Evolutionary conservation across 1,139 yeast genomes (phyloP).

Genomic region (Pichia cactophila): DNA sequence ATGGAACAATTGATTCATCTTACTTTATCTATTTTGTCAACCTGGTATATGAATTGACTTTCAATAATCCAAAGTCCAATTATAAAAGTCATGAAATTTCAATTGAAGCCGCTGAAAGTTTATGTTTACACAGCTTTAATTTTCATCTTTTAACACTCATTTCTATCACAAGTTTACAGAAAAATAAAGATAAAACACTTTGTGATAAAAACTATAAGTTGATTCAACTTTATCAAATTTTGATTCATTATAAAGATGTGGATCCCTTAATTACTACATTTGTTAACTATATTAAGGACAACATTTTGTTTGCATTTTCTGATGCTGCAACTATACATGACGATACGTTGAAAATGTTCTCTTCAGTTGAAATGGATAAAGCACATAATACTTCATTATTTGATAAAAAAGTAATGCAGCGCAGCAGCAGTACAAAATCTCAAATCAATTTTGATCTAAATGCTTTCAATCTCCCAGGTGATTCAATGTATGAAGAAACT

Average conservation of each 20-base stretch:
- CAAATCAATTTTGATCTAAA: conserved; percentile 21
- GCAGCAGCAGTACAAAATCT: background rate
- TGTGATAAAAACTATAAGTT: conserved; percentile 15
- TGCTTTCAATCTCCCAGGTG: conserved; percentile 22
- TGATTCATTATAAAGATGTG: conserved; percentile 17
- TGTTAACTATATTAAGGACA: conserved; percentile 18
- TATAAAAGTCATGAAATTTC: conserved; percentile 15
- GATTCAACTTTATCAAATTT: conserved; percentile 20
- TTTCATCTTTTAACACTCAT: conserved; percentile 24
- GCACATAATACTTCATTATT: conserved; percentile 16
- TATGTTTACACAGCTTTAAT: conserved; percentile 26
- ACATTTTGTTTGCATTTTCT: conserved; percentile 9
- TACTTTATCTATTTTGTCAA: conserved; percentile 17
- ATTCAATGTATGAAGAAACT: conserved; percentile 15
- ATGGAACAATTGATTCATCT: conserved; percentile 11
- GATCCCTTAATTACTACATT: conserved; percentile 19
- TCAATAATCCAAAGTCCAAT: conserved; percentile 12
- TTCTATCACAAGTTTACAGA: conserved; percentile 19
- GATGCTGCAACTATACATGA: conserved; percentile 13
- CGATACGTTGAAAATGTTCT: conserved; percentile 21
- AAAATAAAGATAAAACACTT: conserved; percentile 11
- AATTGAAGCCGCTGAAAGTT: conserved; percentile 19
- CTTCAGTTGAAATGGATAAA: conserved; percentile 7
- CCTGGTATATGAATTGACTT: conserved; percentile 20
- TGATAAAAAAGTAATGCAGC: conserved; percentile 14